Conservation (phyloP, 768 basidiomycete species). For the Leccinum sublutescens region DNA sequence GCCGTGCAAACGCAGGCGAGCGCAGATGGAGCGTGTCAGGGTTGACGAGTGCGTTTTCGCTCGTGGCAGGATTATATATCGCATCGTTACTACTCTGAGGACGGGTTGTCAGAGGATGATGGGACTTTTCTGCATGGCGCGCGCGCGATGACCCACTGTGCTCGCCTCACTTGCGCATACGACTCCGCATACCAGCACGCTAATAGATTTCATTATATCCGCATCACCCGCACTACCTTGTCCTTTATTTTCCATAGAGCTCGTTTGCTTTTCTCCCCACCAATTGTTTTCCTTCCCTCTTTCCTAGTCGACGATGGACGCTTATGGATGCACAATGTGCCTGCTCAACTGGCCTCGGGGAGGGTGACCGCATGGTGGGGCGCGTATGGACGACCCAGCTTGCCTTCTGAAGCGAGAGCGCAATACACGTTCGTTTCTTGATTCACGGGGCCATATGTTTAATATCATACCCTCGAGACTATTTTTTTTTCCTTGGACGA, state of each 20-base stretch:
- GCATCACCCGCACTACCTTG: conserved; percentile 7
- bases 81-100: conserved; percentile 26
- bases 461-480: conserved; percentile 9
- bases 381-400: not conserved
- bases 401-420: conserved; percentile 6
- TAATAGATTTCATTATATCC: conserved; percentile 17
- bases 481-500: not conserved
- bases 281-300: conserved; percentile 1
- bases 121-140: not conserved
- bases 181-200: conserved; percentile 22
- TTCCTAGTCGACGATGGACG: conserved; percentile 22
- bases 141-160: conserved; percentile 2
- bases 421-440: conserved; percentile 20
- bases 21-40: conserved; percentile 19
- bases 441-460: conserved; percentile 10
- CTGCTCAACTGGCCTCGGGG: conserved; percentile 15
- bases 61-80: conserved; percentile 21
- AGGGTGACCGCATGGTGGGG: conserved; percentile 2
- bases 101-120: not conserved
- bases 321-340: conserved; percentile 22
- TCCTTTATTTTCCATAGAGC: conserved; percentile 5
- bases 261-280: not conserved
- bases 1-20: conserved; percentile 25
- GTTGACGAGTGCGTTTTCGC: conserved; percentile 11
- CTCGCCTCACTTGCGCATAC: conserved; percentile 4